phyloP scores from a whole-genome alignment of 2,329 filamentous ascomycete species.

The Cladobotryum mycophilum region DNA sequence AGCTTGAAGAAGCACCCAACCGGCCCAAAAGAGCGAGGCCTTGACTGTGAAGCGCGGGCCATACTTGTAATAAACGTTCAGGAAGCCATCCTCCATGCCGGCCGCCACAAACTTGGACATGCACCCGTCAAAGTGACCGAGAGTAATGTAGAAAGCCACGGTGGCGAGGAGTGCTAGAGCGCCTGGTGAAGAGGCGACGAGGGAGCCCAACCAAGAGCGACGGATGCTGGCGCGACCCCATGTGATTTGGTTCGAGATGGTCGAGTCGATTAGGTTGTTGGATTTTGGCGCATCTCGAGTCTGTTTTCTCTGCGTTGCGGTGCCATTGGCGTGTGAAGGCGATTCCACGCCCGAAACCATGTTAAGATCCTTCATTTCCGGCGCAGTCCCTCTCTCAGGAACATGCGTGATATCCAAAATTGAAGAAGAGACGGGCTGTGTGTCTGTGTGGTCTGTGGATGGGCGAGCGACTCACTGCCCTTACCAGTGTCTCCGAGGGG shows the following conservation, averaged over 20 bases:
- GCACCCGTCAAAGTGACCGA: constrained; percentile 18
- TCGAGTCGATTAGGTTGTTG: background rate
- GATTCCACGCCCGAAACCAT: background rate
- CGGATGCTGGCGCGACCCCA: constrained; percentile 22
- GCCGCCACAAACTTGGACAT: constrained; percentile 5
- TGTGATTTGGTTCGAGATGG: background rate
- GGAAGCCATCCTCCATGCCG: constrained; percentile 9
- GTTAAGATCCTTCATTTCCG: background rate
- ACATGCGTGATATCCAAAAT: too few species aligned
- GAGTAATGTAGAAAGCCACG: constrained; percentile 19
- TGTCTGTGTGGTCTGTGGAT: too few species aligned
- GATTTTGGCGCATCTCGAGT: background rate
- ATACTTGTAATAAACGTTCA: background rate
- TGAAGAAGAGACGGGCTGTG: too few species aligned
- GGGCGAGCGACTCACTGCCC: too few species aligned
- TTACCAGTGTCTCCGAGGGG: too few species aligned
- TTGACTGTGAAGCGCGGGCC: constrained; percentile 4
- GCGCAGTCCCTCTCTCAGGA: background rate
- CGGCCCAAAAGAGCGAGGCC: constrained; percentile 3
- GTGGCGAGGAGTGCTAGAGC: constrained; percentile 18
- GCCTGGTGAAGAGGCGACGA: constrained; percentile 18
- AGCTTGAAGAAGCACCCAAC: constrained; percentile 10
- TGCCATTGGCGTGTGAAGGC: background rate
- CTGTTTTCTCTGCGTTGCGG: background rate
- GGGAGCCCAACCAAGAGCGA: constrained; percentile 18